These are phyloP conservation scores for Cadophora sp. DNA, from an alignment of 2,329 filamentous ascomycete species.

Conservation along the genomic window DNA sequence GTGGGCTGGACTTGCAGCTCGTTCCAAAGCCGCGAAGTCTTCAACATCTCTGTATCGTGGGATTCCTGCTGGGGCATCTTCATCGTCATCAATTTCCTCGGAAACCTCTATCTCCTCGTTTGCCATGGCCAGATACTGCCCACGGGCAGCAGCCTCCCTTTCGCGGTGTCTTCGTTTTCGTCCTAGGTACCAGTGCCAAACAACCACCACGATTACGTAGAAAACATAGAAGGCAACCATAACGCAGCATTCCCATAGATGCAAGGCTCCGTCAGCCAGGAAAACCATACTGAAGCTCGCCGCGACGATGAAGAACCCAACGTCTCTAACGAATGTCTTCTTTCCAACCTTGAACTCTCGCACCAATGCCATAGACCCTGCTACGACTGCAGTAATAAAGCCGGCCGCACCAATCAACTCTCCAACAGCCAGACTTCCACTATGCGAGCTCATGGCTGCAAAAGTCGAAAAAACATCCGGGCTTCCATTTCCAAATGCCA, in stretches of 20 bases:
- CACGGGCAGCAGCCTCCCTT: slow-evolving; percentile 74
- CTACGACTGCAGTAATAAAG: slow-evolving; percentile 96
- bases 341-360: slow-evolving; percentile 90
- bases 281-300: slow-evolving; percentile 88
- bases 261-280: slow-evolving; percentile 81
- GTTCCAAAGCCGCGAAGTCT: slow-evolving; percentile 43
- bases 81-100: slow-evolving; percentile 67
- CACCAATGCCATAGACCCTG: slow-evolving; percentile 97
- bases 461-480: slow-evolving; percentile 99
- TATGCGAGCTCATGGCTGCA: slow-evolving; percentile 95
- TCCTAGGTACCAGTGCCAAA: slow-evolving; percentile 87
- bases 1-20: slow-evolving; percentile 45
- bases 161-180: slow-evolving; percentile 65
- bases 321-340: slow-evolving; percentile 89
- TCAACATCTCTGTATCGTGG: slow-evolving; percentile 40
- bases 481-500: slow-evolving; percentile 97
- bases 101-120: slow-evolving; percentile 60
- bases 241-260: slow-evolving; percentile 84
- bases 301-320: slow-evolving; percentile 89
- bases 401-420: slow-evolving; percentile 93
- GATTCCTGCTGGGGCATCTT: slow-evolving; percentile 52
- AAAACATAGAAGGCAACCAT: slow-evolving; percentile 94
- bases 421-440: slow-evolving; percentile 94
- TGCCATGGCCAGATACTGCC: slow-evolving; percentile 70
- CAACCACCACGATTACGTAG: slow-evolving; percentile 87